Conservation (phyloP, 139 green algal genomes). For the Dunaliella sp. region DNA sequence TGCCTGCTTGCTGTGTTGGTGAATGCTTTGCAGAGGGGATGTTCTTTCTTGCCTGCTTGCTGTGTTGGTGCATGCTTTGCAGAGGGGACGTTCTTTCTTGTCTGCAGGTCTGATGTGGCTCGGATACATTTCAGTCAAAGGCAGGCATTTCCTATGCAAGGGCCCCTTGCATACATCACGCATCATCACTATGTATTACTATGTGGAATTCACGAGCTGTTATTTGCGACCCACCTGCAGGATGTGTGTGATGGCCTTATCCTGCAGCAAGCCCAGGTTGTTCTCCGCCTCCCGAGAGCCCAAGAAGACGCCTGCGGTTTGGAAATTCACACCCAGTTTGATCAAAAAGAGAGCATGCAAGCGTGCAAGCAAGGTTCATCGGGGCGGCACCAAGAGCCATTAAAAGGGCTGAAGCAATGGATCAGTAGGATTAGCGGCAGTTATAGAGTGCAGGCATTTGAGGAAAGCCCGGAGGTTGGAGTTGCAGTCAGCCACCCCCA, state of each 20-base stretch:
- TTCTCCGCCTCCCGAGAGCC: neutral
- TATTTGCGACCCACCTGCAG: constrained; percentile 13
- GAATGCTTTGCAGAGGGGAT: neutral
- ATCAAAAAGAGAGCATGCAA: neutral
- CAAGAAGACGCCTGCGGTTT: neutral
- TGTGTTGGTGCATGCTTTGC: neutral
- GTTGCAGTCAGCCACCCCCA: constrained; percentile 27
- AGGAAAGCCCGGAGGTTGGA: constrained; percentile 24
- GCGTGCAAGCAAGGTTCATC: neutral
- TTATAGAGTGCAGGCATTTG: constrained; percentile 8
- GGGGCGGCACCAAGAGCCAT: too few species aligned
- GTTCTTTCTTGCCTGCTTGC: neutral
- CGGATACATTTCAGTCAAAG: neutral
- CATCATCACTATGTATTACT: too few species aligned
- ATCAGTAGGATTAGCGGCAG: too few species aligned
- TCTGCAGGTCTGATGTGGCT: neutral
- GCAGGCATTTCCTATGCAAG: neutral
- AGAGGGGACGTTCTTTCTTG: neutral
- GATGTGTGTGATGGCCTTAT: neutral
- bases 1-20: neutral
- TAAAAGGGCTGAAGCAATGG: too few species aligned
- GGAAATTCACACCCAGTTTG: neutral
- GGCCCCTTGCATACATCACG: neutral
- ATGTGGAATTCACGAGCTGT: too few species aligned
- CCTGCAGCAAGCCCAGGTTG: neutral